Conservation (phyloP, 345 rosid species). For the Populus alba region DNA sequence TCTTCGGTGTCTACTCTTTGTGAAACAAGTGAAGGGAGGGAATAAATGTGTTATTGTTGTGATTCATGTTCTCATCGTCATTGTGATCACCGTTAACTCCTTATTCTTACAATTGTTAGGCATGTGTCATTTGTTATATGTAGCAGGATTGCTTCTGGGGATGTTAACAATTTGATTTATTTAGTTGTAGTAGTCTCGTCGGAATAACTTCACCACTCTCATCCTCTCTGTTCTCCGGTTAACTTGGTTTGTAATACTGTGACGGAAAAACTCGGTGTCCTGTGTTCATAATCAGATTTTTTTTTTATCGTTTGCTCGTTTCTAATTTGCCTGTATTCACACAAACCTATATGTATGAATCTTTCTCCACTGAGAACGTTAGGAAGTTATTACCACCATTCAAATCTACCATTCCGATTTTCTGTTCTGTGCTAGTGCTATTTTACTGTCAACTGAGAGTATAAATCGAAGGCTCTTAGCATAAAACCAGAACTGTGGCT, state of each 20-base stretch:
- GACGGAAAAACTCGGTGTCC: neutral
- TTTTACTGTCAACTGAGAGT: neutral
- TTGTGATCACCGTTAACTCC: neutral
- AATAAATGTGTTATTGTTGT: neutral
- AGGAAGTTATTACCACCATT: no score
- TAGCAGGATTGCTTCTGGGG: neutral
- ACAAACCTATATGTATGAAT: no score
- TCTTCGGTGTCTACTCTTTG: neutral
- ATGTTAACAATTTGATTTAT: conserved; percentile 5
- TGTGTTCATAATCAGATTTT: neutral
- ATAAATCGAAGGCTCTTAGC: neutral
- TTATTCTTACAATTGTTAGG: neutral
- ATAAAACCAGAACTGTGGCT: neutral
- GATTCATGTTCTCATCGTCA: neutral
- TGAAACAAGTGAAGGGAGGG: neutral
- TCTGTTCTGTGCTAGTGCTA: neutral
- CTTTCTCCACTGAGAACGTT: no score
- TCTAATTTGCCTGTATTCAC: no score
- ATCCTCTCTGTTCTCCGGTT: neutral
- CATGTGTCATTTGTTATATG: neutral
- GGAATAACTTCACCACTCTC: neutral
- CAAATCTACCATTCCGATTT: no score
- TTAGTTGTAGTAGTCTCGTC: neutral
- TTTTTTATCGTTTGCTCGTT: no score
- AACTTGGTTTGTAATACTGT: neutral